Evolutionary conservation across 2,329 filamentous ascomycete species (phyloP), one percentile per base, ranked within the genome.

Genomic region (Sphaceloma murrayae): DNA sequence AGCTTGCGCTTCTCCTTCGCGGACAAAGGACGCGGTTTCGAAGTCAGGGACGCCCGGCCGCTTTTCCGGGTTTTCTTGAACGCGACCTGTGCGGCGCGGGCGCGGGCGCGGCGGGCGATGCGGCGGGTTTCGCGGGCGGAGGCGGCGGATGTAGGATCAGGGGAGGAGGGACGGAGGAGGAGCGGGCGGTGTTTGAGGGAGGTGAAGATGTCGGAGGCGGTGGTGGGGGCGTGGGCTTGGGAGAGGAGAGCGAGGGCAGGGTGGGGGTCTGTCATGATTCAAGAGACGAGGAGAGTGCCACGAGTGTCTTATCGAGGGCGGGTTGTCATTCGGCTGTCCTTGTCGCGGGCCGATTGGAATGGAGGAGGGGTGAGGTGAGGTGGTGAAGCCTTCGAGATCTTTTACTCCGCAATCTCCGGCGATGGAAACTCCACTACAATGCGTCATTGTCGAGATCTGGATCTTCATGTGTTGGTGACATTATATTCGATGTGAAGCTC

Each of bases 121-220:
- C 66, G 61, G 40, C 62, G 62, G 26, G 60, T 56, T 30, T 61
- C 67, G 49, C 80, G 77, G 14, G 74, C 73, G 54, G 77, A 74
- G 40, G 67, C 65, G 2, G 30, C 4, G 36, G 59, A 55, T 49
- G 57, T 60, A 9, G 64, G 56, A 53, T 55, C 77, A 61, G 85
- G 83, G 0, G 83, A 85, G 16, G 80, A 82, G 5, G 85, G 80
- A 31, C 82, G 78, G 3, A 95, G 76, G 56, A 82, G 77, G 46
- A 95, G 77, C 0, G 85, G 80, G 34, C 86, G 85, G 58, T 85
- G 80, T 55, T 85, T 78, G 60, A 94, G 77, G 63, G 87, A 87
- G 51, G 73, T 71, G 69, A 82, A 89, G 62, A 94, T 84, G 44
- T 78, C 73, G 24, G 69, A 67, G 45, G 80, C 77, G 46, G 75